Conservation (phyloP, 1,139 yeast species). For the Magnusiomyces clavatus region DNA sequence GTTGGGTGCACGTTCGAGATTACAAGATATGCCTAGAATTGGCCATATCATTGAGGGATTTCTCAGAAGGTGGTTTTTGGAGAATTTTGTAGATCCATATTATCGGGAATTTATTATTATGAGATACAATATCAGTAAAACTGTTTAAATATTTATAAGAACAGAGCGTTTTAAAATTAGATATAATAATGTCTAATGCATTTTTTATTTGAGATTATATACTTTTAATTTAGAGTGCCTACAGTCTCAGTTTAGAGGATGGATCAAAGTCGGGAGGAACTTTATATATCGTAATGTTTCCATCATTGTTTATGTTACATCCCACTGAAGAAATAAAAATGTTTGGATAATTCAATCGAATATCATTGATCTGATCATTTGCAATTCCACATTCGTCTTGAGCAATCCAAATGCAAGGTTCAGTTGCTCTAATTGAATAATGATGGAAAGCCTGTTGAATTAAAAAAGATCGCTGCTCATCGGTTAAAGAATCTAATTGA, state of each 20-base stretch:
- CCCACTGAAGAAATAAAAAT: slow-evolving; percentile 23
- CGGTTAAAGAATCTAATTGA: slow-evolving; percentile 20
- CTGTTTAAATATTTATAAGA: no score
- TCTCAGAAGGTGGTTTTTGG: slow-evolving; percentile 83
- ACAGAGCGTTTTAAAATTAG: no score
- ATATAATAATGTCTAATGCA: no score
- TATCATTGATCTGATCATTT: slow-evolving; percentile 25
- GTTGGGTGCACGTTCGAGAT: slow-evolving; percentile 85
- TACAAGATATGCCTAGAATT: slow-evolving; percentile 90
- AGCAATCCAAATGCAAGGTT: slow-evolving; percentile 33
- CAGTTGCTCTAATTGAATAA: slow-evolving; percentile 23
- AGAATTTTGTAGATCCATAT: slow-evolving; percentile 87
- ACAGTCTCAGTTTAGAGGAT: slow-evolving; percentile 6
- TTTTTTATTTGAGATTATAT: background rate
- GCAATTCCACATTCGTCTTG: slow-evolving; percentile 29
- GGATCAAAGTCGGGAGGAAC: slow-evolving; percentile 22
- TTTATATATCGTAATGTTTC: slow-evolving; percentile 16
- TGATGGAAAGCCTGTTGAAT: slow-evolving; percentile 26
- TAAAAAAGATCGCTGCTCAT: slow-evolving; percentile 21
- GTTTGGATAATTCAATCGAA: slow-evolving; percentile 21
- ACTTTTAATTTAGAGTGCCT: background rate
- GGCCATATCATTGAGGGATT: slow-evolving; percentile 76
- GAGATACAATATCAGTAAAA: background rate
- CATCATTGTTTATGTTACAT: slow-evolving; percentile 14
- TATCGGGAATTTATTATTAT: slow-evolving; percentile 55